Percentiles rank a stretch among this genome's conserved stretches.
phyloP scores from a whole-genome alignment of 2,329 filamentous ascomycete species.

The Pseudogymnoascus sp. region DNA sequence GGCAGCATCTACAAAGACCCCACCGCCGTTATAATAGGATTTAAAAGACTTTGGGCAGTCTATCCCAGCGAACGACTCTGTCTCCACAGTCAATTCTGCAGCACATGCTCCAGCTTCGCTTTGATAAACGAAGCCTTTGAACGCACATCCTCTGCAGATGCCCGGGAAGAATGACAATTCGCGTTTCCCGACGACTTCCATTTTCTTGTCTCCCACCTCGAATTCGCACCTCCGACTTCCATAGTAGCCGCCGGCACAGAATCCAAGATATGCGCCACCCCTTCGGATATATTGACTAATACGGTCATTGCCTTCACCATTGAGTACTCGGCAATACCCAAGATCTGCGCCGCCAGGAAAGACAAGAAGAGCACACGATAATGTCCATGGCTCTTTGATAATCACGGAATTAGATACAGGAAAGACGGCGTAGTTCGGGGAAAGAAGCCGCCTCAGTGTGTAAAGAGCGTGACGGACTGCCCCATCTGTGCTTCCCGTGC shows the following conservation, averaged over 20 bases:
- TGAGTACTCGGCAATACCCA: slow-evolving; percentile 78
- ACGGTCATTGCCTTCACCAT: slow-evolving; percentile 76
- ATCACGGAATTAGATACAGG: slow-evolving; percentile 70
- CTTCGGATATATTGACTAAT: slow-evolving; percentile 79
- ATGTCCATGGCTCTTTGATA: slow-evolving; percentile 83
- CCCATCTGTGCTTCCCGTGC: slow-evolving; percentile 75
- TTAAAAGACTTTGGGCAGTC: slow-evolving; percentile 52
- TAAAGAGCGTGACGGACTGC: slow-evolving; percentile 86
- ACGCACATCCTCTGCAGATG: slow-evolving; percentile 75
- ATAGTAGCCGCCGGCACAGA: slow-evolving; percentile 95
- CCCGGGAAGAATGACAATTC: slow-evolving; percentile 88
- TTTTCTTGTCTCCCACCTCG: slow-evolving; percentile 68
- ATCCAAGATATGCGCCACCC: slow-evolving; percentile 78
- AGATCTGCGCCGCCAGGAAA: slow-evolving; percentile 92
- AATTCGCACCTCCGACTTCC: slow-evolving; percentile 77
- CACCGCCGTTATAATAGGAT: slow-evolving; percentile 90
- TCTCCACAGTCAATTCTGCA: slow-evolving; percentile 55
- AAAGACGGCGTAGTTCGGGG: slow-evolving; percentile 87
- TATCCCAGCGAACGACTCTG: slow-evolving; percentile 35
- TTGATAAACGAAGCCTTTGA: slow-evolving; percentile 80
- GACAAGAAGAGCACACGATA: slow-evolving; percentile 80
- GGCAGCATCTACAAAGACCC: slow-evolving; percentile 77
- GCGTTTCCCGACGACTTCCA: slow-evolving; percentile 78
- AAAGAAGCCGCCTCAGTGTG: slow-evolving; percentile 75
- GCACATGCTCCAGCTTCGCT: slow-evolving; percentile 78